phyloP scores from a whole-genome alignment of 2,329 filamentous ascomycete genomes.

The Anthostomella pinea region DNA sequence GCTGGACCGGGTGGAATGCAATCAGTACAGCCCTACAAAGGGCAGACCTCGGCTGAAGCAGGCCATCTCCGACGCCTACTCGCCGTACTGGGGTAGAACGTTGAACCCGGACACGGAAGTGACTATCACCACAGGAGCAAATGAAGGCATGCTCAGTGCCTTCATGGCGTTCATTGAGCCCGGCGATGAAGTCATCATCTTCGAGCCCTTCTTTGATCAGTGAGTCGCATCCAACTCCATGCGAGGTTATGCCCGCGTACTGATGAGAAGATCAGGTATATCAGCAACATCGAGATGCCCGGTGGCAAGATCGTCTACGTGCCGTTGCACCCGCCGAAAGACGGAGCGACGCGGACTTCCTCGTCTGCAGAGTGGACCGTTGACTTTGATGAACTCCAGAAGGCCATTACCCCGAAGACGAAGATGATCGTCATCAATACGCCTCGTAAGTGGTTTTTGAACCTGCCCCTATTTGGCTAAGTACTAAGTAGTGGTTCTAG shows the following conservation, averaged over 20 bases:
- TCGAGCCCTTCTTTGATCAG: conserved; percentile 99
- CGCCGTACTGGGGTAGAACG: conserved; percentile 77
- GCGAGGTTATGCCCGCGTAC: not conserved
- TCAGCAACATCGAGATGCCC: conserved; percentile 98
- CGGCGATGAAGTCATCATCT: conserved; percentile 95
- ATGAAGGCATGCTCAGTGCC: conserved; percentile 90
- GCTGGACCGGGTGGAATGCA: conserved; percentile 89
- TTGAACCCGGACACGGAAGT: conserved; percentile 90
- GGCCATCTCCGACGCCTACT: conserved; percentile 89
- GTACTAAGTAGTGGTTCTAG: conserved; percentile 34
- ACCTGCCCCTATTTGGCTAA: conserved; percentile 4
- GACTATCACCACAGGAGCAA: conserved; percentile 88
- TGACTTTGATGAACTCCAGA: conserved; percentile 78
- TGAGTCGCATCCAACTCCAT: conserved; percentile 37
- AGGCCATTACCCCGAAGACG: conserved; percentile 77
- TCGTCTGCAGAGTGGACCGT: conserved; percentile 87
- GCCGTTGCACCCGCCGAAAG: conserved; percentile 82
- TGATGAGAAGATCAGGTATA: conserved; percentile 56
- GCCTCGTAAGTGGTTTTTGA: conserved; percentile 43
- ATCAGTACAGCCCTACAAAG: conserved; percentile 96
- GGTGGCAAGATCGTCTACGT: conserved; percentile 94
- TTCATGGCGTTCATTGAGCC: conserved; percentile 97
- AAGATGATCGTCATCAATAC: conserved; percentile 95
- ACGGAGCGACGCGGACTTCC: conserved; percentile 75
- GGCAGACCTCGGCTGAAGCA: conserved; percentile 88